Conservation (phyloP, 371 early-diverging fungal species). For the Mortierella sp. region DNA sequence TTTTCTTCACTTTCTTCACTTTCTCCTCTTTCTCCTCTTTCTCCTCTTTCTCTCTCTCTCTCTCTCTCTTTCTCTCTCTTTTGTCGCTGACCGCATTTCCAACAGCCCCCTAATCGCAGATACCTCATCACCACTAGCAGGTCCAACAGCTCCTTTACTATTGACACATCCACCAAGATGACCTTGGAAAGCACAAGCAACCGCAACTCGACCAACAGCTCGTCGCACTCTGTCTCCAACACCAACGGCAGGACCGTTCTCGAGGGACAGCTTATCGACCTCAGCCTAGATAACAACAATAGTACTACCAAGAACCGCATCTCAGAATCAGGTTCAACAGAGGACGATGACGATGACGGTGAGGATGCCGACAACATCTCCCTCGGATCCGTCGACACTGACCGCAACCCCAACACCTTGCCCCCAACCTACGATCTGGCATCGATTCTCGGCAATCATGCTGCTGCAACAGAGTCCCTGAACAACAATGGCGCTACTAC, state of each 20-base stretch:
- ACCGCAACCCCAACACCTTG: constrained; percentile 28
- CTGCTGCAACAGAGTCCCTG: constrained; percentile 22
- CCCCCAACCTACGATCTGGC: constrained; percentile 56
- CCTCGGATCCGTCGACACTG: constrained; percentile 48
- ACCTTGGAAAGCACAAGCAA: constrained; percentile 6
- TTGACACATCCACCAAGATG: neutral
- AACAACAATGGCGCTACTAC: constrained; percentile 3
- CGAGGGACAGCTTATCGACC: constrained; percentile 37
- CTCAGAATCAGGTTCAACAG: constrained; percentile 25
- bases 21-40: neutral
- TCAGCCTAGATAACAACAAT: constrained; percentile 8
- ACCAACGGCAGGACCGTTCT: constrained; percentile 19
- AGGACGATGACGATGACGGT: constrained; percentile 26
- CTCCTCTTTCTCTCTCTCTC: neutral
- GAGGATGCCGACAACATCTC: constrained; percentile 47
- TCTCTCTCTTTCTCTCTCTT: neutral
- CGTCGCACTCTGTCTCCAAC: constrained; percentile 22
- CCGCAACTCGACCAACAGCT: constrained; percentile 18
- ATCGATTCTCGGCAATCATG: constrained; percentile 36
- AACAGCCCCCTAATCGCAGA: neutral
- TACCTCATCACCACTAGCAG: neutral
- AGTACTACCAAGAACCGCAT: neutral
- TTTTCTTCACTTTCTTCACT: too few species aligned
- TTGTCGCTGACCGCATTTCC: neutral
- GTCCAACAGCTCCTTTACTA: neutral